Evolutionary conservation across 208 protist genomes (phyloP).

Genomic region (Wallacemonas sp.): DNA sequence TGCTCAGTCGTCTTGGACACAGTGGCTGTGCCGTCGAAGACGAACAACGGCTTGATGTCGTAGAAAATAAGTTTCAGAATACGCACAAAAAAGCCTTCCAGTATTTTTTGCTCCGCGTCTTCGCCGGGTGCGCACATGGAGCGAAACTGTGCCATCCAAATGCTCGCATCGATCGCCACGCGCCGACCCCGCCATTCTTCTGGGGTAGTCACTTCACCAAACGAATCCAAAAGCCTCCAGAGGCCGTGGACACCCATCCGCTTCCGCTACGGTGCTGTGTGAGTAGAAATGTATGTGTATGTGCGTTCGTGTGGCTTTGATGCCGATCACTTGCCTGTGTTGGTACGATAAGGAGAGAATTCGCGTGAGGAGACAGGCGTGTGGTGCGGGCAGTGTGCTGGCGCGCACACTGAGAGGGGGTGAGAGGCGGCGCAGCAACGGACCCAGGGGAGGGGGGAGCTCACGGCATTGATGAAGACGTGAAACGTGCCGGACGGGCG

Average conservation of each 20-base stretch:
- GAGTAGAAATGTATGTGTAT: not conserved
- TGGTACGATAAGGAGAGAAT: not conserved
- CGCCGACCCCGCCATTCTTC: conserved; percentile 62
- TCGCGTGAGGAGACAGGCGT: not conserved
- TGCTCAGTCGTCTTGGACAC: conserved; percentile 60
- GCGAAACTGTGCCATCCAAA: conserved; percentile 87
- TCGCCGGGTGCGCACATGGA: conserved; percentile 34
- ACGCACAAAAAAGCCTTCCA: conserved; percentile 78
- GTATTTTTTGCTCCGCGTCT: conserved; percentile 47
- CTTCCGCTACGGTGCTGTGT: too few species aligned
- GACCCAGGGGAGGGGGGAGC: too few species aligned
- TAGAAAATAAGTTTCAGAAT: conserved; percentile 90
- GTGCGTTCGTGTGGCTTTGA: not conserved
- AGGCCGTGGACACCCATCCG: conserved; percentile 86
- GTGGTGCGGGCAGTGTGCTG: too few species aligned
- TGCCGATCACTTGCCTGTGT: too few species aligned
- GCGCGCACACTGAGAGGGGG: too few species aligned
- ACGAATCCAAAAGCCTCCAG: conserved; percentile 83
- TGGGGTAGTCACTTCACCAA: conserved; percentile 67
- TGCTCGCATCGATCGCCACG: conserved; percentile 87
- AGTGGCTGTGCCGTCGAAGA: conserved; percentile 78
- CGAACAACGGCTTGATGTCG: conserved; percentile 85
- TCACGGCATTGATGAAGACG: too few species aligned
- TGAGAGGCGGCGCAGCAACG: too few species aligned
- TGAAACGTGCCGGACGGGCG: too few species aligned